Percentiles rank a stretch among this genome's conserved stretches.
Conservation (phyloP, 805 yeast species). For the Brettanomyces sp. region DNA sequence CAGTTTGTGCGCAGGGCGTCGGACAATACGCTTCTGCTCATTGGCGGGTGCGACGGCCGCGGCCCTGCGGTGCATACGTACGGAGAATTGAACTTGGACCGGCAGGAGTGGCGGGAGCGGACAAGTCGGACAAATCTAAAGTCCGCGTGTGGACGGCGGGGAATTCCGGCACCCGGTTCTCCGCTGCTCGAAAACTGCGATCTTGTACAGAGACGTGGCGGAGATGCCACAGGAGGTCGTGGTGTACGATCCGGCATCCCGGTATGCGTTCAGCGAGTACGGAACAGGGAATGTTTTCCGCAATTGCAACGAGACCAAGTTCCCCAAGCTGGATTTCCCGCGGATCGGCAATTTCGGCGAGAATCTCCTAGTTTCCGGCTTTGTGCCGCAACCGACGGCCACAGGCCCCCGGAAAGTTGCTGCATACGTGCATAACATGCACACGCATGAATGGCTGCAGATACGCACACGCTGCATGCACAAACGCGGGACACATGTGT, state of each 20-base stretch:
- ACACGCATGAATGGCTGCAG: constrained; percentile 56
- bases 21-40: too few species aligned
- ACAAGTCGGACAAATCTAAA: not conserved
- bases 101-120: not conserved
- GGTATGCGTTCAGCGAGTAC: not conserved
- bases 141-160: not conserved
- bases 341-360: constrained; percentile 60
- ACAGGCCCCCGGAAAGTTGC: constrained; percentile 25
- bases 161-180: not conserved
- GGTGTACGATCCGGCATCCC: not conserved
- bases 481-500: constrained; percentile 44
- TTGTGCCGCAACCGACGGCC: constrained; percentile 34
- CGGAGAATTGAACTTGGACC: not conserved
- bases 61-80: too few species aligned
- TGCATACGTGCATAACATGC: constrained; percentile 40
- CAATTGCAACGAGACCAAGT: not conserved
- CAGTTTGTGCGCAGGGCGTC: constrained; percentile 34
- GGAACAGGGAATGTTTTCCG: not conserved
- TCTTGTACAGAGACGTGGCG: not conserved
- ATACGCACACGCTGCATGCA: constrained; percentile 46
- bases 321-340: constrained; percentile 28
- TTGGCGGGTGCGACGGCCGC: too few species aligned
- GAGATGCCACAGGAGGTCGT: not conserved
- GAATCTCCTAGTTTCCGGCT: constrained; percentile 55
- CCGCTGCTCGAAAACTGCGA: not conserved